phyloP scores from a whole-genome alignment of 2,329 filamentous ascomycete species.

The Colletotrichum spaethianum region DNA sequence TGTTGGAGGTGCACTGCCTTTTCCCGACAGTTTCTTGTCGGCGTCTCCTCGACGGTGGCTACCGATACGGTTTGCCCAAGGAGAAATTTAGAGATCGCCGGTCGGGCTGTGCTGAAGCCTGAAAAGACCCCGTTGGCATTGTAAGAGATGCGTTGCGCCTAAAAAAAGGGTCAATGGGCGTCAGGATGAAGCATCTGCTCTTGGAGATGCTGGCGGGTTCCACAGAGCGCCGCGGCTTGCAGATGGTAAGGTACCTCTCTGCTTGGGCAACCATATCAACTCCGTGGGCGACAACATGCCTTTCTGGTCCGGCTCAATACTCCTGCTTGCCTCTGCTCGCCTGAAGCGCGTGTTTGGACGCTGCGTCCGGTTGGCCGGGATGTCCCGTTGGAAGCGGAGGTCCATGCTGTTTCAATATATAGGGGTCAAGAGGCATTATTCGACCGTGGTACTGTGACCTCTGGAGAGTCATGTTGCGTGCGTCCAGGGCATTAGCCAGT shows the following conservation, averaged over 20 bases:
- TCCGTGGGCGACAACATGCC: neutral
- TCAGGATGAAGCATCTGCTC: neutral
- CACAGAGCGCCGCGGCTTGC: neutral
- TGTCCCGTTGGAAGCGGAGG: neutral
- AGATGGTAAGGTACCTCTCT: too few species aligned
- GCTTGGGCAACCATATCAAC: neutral
- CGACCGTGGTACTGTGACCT: neutral
- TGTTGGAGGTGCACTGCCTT: neutral
- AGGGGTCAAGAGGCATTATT: conserved; percentile 8
- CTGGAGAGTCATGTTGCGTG: neutral
- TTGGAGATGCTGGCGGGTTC: neutral
- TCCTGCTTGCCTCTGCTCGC: too few species aligned
- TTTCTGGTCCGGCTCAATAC: conserved; percentile 4
- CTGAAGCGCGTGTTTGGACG: neutral
- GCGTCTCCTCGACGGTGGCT: too few species aligned
- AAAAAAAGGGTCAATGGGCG: neutral
- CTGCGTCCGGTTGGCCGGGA: neutral
- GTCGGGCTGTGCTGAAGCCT: neutral
- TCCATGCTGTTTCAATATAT: neutral
- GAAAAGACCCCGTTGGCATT: neutral
- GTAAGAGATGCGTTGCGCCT: conserved; percentile 12
- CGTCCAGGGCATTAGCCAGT: neutral
- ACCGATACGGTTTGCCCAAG: neutral
- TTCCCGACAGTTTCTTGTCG: neutral
- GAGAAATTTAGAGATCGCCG: neutral